Conservation (phyloP, 2,329 filamentous ascomycete species). For the Phoma sp. region DNA sequence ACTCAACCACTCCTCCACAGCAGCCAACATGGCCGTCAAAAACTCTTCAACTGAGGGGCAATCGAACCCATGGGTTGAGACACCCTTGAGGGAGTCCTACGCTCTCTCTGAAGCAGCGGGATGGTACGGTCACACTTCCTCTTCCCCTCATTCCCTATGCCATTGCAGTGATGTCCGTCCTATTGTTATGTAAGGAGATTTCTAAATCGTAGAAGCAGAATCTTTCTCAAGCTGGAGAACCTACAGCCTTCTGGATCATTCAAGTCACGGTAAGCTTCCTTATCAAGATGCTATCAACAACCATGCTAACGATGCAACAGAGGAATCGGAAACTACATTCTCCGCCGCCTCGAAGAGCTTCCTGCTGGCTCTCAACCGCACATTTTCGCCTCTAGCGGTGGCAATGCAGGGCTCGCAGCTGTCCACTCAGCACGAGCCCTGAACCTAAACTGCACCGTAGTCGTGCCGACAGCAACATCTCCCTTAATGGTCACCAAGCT, state of each 20-base stretch:
- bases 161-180: not conserved
- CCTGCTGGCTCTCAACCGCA: conserved; percentile 54
- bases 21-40: conserved; percentile 35
- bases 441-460: conserved; percentile 73
- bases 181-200: conserved; percentile 30
- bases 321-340: conserved; percentile 76
- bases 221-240: conserved; percentile 86
- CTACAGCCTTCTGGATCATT: conserved; percentile 86
- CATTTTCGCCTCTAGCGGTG: conserved; percentile 83
- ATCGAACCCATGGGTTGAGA: conserved; percentile 69
- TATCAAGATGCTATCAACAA: not conserved
- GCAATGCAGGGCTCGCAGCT: conserved; percentile 85
- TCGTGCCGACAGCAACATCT: conserved; percentile 72
- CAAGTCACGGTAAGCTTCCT: conserved; percentile 67
- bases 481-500: conserved; percentile 76
- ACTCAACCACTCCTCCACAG: not conserved
- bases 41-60: conserved; percentile 31
- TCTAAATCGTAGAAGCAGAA: conserved; percentile 63
- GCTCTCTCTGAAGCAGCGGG: conserved; percentile 73
- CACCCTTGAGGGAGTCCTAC: conserved; percentile 72
- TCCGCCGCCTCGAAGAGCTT: conserved; percentile 55
- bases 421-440: conserved; percentile 74
- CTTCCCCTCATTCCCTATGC: not conserved
- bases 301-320: conserved; percentile 25
- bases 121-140: conserved; percentile 64